phyloP scores from a whole-genome alignment of 2,329 filamentous ascomycete genomes.

The Hymenoscyphus linearis region DNA sequence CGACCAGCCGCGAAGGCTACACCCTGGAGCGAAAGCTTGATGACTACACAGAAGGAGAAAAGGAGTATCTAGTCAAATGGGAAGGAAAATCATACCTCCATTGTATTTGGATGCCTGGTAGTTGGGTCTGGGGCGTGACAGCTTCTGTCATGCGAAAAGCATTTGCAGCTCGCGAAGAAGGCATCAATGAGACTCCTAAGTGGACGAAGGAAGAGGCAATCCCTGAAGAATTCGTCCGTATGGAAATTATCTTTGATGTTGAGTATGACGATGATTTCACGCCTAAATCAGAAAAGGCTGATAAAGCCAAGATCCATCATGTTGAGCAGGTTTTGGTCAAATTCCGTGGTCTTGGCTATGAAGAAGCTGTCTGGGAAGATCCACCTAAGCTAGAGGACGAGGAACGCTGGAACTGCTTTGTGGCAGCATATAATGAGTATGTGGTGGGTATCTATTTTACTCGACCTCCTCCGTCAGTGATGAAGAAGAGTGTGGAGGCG shows the following conservation, averaged over 20 bases:
- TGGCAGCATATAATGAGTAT: conserved; percentile 80
- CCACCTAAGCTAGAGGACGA: conserved; percentile 61
- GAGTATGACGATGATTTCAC: conserved; percentile 53
- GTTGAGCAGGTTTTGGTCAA: conserved; percentile 77
- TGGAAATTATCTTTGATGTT: conserved; percentile 86
- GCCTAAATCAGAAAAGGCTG: conserved; percentile 59
- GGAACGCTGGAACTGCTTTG: conserved; percentile 73
- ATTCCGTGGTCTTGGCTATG: conserved; percentile 86
- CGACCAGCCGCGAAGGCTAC: conserved; percentile 53
- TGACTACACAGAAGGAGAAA: conserved; percentile 66
- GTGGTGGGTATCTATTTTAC: conserved; percentile 70
- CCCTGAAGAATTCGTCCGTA: conserved; percentile 76
- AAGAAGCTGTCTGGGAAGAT: conserved; percentile 84
- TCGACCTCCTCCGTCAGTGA: conserved; percentile 47
- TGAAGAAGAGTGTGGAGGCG: conserved; percentile 64
- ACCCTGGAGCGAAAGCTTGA: conserved; percentile 46
- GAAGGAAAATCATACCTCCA: conserved; percentile 73
- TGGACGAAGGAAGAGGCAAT: conserved; percentile 73
- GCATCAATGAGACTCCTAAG: conserved; percentile 56
- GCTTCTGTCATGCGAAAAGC: conserved; percentile 60
- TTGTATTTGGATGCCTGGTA: conserved; percentile 80
- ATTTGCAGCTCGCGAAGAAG: conserved; percentile 67
- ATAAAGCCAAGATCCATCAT: conserved; percentile 65
- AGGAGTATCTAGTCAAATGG: conserved; percentile 93
- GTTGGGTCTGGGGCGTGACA: conserved; percentile 77